A percentile compares a stretch with the other conserved stretches of the same genome.
Evolutionary conservation across 306 rosid genomes (phyloP).

Genomic region (Astragalus glycyphyllos): DNA sequence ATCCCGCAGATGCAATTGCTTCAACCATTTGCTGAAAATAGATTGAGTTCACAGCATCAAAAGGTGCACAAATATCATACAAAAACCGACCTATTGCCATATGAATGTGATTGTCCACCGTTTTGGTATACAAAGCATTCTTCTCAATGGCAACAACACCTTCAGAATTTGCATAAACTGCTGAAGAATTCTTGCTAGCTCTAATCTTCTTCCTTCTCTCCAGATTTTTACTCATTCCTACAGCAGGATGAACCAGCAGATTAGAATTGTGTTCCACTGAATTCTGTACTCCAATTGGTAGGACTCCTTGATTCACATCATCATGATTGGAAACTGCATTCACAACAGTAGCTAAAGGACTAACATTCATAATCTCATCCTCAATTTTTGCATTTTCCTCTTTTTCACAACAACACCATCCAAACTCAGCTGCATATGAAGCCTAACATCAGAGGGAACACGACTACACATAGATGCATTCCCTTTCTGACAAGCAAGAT

Average conservation of each 20-base stretch:
- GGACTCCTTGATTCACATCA: slow-evolving; percentile 54
- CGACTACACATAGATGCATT: slow-evolving; percentile 82
- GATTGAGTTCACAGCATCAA: slow-evolving; percentile 77
- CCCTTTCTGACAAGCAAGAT: slow-evolving; percentile 89
- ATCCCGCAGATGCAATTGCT: slow-evolving; percentile 71
- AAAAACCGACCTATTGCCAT: slow-evolving; percentile 89
- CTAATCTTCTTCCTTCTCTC: slow-evolving; percentile 76
- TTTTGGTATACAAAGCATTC: slow-evolving; percentile 44
- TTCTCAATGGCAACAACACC: slow-evolving; percentile 45
- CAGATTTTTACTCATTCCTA: slow-evolving; percentile 48
- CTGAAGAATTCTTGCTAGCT: slow-evolving; percentile 50
- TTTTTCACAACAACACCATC: slow-evolving; percentile 87
- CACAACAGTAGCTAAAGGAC: slow-evolving; percentile 50
- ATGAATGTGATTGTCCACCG: slow-evolving; percentile 54
- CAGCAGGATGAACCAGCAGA: slow-evolving; percentile 55
- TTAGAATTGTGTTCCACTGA: slow-evolving; percentile 48
- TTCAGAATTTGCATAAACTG: slow-evolving; percentile 49
- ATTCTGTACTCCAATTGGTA: slow-evolving; percentile 48
- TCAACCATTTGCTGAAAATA: slow-evolving; percentile 85
- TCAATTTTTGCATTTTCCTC: slow-evolving; percentile 84
- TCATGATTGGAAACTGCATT: slow-evolving; percentile 48
- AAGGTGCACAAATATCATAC: slow-evolving; percentile 85
- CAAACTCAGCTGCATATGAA: slow-evolving; percentile 74
- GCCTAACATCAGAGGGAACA: slow-evolving; percentile 81
- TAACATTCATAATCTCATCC: slow-evolving; percentile 69